Conservation (phyloP, 108 stramenopile species). For the Phaeodactylum tricornutum region DNA sequence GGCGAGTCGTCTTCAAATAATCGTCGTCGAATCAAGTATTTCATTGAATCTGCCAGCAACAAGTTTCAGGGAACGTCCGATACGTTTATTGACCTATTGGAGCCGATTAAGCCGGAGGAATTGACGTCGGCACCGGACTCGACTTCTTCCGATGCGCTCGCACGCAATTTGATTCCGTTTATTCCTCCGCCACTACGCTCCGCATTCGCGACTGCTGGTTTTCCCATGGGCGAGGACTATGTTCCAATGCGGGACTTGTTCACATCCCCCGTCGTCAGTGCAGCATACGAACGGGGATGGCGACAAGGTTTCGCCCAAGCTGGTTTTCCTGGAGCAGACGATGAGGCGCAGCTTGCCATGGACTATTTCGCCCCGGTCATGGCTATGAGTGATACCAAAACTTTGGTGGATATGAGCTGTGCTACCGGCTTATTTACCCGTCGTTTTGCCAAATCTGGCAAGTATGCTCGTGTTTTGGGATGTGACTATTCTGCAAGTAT, state of each 20-base stretch:
- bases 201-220: constrained; percentile 19
- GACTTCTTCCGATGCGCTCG: not conserved
- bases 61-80: constrained; percentile 40
- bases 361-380: constrained; percentile 70
- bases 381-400: constrained; percentile 14
- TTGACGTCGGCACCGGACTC: not conserved
- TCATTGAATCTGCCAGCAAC: constrained; percentile 21
- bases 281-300: constrained; percentile 94
- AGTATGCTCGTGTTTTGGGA: constrained; percentile 77
- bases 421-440: constrained; percentile 88
- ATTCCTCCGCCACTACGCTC: constrained; percentile 65
- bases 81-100: constrained; percentile 56
- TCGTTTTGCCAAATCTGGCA: constrained; percentile 59
- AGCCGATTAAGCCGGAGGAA: constrained; percentile 21
- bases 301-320: constrained; percentile 79
- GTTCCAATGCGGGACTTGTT: constrained; percentile 79
- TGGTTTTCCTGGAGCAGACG: constrained; percentile 90
- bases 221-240: constrained; percentile 17
- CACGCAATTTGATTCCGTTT: constrained; percentile 23
- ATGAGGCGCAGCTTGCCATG: constrained; percentile 70
- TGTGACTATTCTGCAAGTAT: constrained; percentile 90
- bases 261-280: constrained; percentile 77
- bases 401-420: constrained; percentile 93
- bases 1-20: constrained; percentile 6
- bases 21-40: constrained; percentile 15